These are phyloP conservation scores for Tulasnella sp. DNA, from an alignment of 768 basidiomycete species.

Conservation along the genomic window DNA sequence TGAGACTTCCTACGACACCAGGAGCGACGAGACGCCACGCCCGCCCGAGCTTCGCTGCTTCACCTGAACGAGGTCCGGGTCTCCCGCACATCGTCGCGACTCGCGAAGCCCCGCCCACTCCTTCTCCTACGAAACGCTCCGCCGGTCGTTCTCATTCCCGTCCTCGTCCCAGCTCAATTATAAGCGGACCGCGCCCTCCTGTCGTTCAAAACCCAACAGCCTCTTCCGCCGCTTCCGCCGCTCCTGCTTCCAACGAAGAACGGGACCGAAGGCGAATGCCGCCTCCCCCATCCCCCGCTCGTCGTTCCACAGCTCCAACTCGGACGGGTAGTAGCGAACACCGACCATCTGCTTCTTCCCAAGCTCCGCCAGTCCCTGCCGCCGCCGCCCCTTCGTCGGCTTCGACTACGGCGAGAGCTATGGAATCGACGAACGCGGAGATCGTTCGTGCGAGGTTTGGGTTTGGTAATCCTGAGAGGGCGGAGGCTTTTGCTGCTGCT, in stretches of 20 bases:
- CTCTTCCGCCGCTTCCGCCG: background rate
- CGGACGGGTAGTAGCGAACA: background rate
- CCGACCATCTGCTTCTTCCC: background rate
- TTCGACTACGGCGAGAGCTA: background rate
- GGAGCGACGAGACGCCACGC: background rate
- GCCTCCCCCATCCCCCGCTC: slow-evolving; percentile 6
- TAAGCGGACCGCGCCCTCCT: background rate
- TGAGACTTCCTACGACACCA: background rate
- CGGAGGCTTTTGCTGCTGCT: background rate
- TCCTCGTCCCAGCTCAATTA: slow-evolving; percentile 1
- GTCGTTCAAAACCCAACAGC: background rate
- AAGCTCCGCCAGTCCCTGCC: no score
- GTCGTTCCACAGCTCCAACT: background rate
- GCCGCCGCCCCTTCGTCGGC: background rate
- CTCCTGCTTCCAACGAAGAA: background rate
- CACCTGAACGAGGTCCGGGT: background rate
- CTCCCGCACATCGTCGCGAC: background rate
- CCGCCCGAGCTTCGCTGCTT: background rate
- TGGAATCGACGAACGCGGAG: slow-evolving; percentile 7
- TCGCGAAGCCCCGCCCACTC: background rate
- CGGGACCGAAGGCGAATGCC: slow-evolving; percentile 14
- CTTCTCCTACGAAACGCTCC: slow-evolving; percentile 6
- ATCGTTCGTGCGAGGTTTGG: slow-evolving; percentile 16
- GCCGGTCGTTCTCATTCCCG: background rate
- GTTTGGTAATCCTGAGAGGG: slow-evolving; percentile 11